Base-by-base conservation (phyloP, 2,329 filamentous ascomycete species). In the Didymellaceae sp. region DNA sequence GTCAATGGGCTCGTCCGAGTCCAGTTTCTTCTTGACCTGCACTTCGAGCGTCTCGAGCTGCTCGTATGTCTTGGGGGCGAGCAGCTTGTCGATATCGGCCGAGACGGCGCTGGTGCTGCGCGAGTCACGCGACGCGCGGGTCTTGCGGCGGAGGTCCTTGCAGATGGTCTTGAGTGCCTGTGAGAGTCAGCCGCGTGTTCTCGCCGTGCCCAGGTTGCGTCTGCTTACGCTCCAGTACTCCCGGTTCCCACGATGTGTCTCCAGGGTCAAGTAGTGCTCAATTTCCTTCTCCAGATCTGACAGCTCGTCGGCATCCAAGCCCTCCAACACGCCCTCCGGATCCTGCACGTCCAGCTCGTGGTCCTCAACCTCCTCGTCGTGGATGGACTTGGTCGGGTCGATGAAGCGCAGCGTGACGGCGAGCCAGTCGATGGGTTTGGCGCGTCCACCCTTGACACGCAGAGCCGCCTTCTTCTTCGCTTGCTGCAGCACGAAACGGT, bases 391-490 rank as follows among this genome's bases (percentile, higher is more conserved):
- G 39, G 92, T 90, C 22, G 86, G 82, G 70, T 99, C 94, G 59
- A 97, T 87, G 57, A 93, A 90, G 59, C 91, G 87, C 57, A 99
- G 78, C 54, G 90, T 95, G 66, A 97, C 94, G 1, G 92, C 91
- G 35, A 99, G 83, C 80, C 90, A 92, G 76, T 99, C 94, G 66
- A 97, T 93, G 8, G 93, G 89, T 68, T 91, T 92, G 47, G 93
- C 92, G 61, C 95, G 86, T 9, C 89, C 89, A 73, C 95, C 92
- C 62, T 91, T 90, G 35, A 97, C 91, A 31, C 94, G 88, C 62
- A 99, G 95, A 59, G 92, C 90, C 32, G 94, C 93, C 79, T 97
- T 97, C 79, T 95, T 97, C 81, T 97, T 99, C 37, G 93, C 89
- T 76, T 99, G 94, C 74, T 91, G 92, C 67, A 99, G 79, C 48